phyloP scores from a whole-genome alignment of 768 basidiomycete genomes.

The Gloeostereum incarnatum region DNA sequence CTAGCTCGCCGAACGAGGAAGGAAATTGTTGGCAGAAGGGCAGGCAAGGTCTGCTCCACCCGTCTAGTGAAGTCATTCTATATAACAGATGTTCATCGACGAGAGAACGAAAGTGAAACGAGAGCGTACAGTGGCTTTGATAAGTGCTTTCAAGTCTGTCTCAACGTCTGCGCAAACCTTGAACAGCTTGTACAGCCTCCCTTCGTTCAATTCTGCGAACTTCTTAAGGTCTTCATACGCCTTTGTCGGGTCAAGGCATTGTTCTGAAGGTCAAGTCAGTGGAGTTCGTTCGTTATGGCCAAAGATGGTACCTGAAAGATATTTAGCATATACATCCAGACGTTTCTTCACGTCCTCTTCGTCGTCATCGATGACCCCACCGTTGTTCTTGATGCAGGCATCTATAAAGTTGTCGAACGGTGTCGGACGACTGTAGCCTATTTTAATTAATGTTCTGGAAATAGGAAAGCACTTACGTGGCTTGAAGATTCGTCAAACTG shows the following conservation, averaged over 20 bases:
- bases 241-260: conserved; percentile 62
- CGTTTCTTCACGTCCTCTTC: conserved; percentile 44
- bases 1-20: conserved; percentile 60
- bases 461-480: not conserved
- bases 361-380: conserved; percentile 82
- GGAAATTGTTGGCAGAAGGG: conserved; percentile 58
- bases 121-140: conserved; percentile 62
- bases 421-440: conserved; percentile 36
- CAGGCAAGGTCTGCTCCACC: conserved; percentile 58
- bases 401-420: conserved; percentile 63
- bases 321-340: conserved; percentile 1
- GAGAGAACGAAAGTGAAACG: not conserved
- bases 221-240: conserved; percentile 67
- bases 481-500: no score
- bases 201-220: conserved; percentile 86
- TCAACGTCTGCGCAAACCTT: conserved; percentile 78
- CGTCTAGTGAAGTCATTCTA: conserved; percentile 76
- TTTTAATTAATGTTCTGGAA: not conserved
- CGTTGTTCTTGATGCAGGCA: conserved; percentile 76
- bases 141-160: conserved; percentile 69
- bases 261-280: conserved; percentile 21
- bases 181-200: conserved; percentile 75
- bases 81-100: not conserved
- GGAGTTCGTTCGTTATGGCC: conserved; percentile 3
- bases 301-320: not conserved